Percentiles rank a stretch among this genome's conserved stretches.
These are phyloP conservation scores for Wickerhamiella siamensis DNA, from an alignment of 805 yeast species.

Conservation along the genomic window DNA sequence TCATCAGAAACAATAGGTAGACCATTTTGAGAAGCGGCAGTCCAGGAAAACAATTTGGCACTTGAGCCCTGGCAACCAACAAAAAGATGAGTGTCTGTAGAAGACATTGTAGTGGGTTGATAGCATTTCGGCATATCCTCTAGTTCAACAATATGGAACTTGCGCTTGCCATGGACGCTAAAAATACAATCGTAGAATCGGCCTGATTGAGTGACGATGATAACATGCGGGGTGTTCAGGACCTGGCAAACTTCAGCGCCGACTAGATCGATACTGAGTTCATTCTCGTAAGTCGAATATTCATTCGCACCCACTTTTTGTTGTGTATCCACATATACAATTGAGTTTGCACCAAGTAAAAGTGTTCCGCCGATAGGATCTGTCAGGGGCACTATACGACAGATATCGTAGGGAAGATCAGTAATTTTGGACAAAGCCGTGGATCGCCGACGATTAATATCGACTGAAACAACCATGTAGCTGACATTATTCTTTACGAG, in stretches of 20 bases:
- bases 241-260: conserved; percentile 29
- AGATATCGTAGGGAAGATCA: conserved; percentile 61
- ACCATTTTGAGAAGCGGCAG: background rate
- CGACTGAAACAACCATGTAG: conserved; percentile 53
- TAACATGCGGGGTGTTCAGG: conserved; percentile 25
- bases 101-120: conserved; percentile 3
- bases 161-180: conserved; percentile 26
- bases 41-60: background rate
- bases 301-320: conserved; percentile 22
- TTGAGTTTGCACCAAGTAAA: conserved; percentile 57
- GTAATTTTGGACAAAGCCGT: conserved; percentile 54
- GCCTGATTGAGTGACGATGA: conserved; percentile 33
- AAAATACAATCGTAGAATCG: conserved; percentile 28
- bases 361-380: conserved; percentile 50
- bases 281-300: conserved; percentile 31
- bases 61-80: conserved; percentile 1
- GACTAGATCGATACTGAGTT: conserved; percentile 42
- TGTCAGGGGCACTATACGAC: conserved; percentile 42
- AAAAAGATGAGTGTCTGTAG: background rate
- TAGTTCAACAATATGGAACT: conserved; percentile 34
- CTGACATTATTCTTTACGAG: conserved; percentile 46
- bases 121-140: background rate
- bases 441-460: conserved; percentile 39
- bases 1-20: background rate
- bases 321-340: conserved; percentile 50